A percentile compares a stretch with the other conserved stretches of the same genome.
These are phyloP conservation scores for Schoenoplectus tabernaemontani DNA, from an alignment of 202 grass and related monocot species.

Conservation along the genomic window DNA sequence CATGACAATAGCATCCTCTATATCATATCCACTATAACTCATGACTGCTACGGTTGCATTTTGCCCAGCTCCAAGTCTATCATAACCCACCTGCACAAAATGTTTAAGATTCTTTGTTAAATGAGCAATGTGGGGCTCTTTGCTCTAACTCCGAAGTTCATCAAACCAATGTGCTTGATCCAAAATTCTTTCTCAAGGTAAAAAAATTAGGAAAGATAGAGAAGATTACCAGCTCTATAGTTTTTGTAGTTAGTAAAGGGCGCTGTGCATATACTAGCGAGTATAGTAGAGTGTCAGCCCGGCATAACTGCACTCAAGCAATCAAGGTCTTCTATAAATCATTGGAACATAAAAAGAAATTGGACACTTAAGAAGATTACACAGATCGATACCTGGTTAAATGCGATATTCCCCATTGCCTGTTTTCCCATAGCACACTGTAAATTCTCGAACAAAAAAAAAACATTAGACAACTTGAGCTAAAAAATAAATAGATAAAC, in stretches of 20 bases:
- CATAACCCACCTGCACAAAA: slow-evolving; percentile 69
- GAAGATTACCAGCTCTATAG: slow-evolving; percentile 78
- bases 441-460: slow-evolving; percentile 20
- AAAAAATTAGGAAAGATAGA: not conserved
- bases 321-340: slow-evolving; percentile 25
- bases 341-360: slow-evolving; percentile 9
- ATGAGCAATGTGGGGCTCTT: not conserved
- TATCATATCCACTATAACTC: slow-evolving; percentile 96
- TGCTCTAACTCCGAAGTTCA: not conserved
- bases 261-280: slow-evolving; percentile 85
- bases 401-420: slow-evolving; percentile 97
- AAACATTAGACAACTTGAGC: slow-evolving; percentile 4
- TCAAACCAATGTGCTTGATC: not conserved
- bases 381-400: slow-evolving; percentile 63
- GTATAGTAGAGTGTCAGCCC: slow-evolving; percentile 86
- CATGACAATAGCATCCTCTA: slow-evolving; percentile 99
- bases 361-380: not conserved
- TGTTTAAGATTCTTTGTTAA: not conserved
- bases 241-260: slow-evolving; percentile 94
- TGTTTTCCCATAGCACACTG: slow-evolving; percentile 99
- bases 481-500: not conserved
- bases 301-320: slow-evolving; percentile 46
- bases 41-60: slow-evolving; percentile 97
- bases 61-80: slow-evolving; percentile 90
- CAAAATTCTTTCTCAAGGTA: not conserved